Base-by-base conservation (phyloP, 192 early-diverging fungal genomes). In the Backusella westeae region DNA sequence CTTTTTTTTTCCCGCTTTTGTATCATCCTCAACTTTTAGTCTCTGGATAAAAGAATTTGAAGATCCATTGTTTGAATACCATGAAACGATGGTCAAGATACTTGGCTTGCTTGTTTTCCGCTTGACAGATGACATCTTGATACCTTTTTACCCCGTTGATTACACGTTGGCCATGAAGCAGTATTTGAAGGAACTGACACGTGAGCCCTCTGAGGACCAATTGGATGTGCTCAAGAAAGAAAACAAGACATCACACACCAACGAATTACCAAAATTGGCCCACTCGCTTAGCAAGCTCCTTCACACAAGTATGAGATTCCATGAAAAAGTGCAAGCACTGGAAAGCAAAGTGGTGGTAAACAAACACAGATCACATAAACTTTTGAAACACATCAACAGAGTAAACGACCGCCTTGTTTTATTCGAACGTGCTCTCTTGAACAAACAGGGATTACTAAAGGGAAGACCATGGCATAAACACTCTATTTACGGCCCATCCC, bases 391-490 rank as follows among this genome's bases (percentile, higher is more conserved):
- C 12, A 46, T 73, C 19, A 35, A 26, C 1, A 80, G 75, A 0
- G 78, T 83, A 17, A 91, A 92, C 75, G 84, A 86, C 65, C 79
- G 81, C 26, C 36, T 84, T 3, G 78, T 74, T 10, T 21, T 76
- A 15, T 82, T 90, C 14, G 90, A 92, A 74, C 80, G 85, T 15
- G 81, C 82, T 32, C 85, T 92, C 69, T 73, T 89, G n/a, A 82
- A 86, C 34, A 77, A 80, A 14, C 71, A 82, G n/a, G 90, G 90
- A 26, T 77, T 90, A n/a, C 84, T 84, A 3, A 17, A 34, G 3
- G 52, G 35, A 42, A 44, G 76, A 32, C n/a, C 34, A 19, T 92
- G 90, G 90, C 89, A 86, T 75, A 86, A 86, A 67, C 91, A 92
- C 49, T 78, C 80, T 2, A 35, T 92, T 2, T 82, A 86, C 38